Evolutionary conservation across 371 early-diverging fungal species (phyloP).

Genomic region (Syncephalastrum contaminatum): DNA sequence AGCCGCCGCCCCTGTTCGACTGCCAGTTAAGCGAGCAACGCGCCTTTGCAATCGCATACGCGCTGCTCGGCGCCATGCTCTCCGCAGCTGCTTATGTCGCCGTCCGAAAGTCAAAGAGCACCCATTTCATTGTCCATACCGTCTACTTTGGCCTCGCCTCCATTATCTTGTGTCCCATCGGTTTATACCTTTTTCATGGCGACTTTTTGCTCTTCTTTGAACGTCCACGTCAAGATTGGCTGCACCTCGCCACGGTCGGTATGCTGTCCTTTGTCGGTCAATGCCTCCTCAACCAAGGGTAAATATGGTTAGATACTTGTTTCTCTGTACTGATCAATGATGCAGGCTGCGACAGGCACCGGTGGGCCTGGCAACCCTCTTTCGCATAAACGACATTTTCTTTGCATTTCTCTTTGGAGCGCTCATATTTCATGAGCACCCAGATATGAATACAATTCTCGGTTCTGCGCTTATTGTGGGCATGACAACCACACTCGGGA

Average conservation of each 20-base stretch:
- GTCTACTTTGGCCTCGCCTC: conserved; percentile 72
- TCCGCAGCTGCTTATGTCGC: conserved; percentile 68
- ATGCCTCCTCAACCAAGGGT: conserved; percentile 70
- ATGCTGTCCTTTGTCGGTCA: conserved; percentile 73
- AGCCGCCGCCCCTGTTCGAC: conserved; percentile 65
- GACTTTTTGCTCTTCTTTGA: conserved; percentile 24
- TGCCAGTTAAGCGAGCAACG: conserved; percentile 9
- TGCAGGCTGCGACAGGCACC: conserved; percentile 68
- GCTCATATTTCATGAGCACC: conserved; percentile 65
- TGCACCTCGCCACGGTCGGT: conserved; percentile 50
- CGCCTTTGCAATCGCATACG: conserved; percentile 45
- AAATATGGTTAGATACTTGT: conserved; percentile 9
- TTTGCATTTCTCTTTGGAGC: conserved; percentile 79
- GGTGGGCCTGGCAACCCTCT: conserved; percentile 67
- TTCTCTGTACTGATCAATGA: neutral
- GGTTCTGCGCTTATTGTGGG: conserved; percentile 70
- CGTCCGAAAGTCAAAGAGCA: conserved; percentile 67
- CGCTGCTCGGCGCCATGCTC: conserved; percentile 62
- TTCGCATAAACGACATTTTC: conserved; percentile 82
- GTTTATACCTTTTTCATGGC: conserved; percentile 16
- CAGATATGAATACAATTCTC: conserved; percentile 48
- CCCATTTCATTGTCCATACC: conserved; percentile 74
- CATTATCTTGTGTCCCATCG: conserved; percentile 38
- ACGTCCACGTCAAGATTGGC: conserved; percentile 17
- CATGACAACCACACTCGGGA: conserved; percentile 65